Base-by-base conservation (phyloP, 495 filamentous ascomycete genomes). In the Alectoria sarmentosa region DNA sequence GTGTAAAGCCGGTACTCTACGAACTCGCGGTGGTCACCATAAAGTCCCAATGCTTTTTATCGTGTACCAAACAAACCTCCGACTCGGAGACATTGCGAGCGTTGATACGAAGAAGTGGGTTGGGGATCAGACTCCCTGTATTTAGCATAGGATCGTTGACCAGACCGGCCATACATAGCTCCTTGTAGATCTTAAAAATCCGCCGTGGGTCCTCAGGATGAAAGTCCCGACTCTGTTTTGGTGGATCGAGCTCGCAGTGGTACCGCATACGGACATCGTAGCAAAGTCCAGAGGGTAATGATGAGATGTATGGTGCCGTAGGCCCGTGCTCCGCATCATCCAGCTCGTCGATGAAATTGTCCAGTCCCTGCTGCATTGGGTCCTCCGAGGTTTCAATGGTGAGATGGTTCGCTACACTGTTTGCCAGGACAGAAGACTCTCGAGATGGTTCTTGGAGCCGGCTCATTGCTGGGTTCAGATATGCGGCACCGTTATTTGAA, bases 261-360 rank as follows among this genome's bases (percentile, higher is more conserved):
- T 89, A 86, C 60, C 91, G 89, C 94, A 98, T 98, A 26, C 92
- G 85, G 32, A 85, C 82, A 76, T 98, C 94, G 73, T 97, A 98
- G 67, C 91, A 94, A 52, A 88, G 81, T 42, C 95, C 86, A 11
- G 90, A 88, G 7, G 90, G 62, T n/a, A 69, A 49, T 54, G 66
- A 63, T 21, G 67, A 66, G 32, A 60, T 34, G 39, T 60, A 67
- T n/a, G 65, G 67, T 23, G 39, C 49, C 26, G 61, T 57, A 56
- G 67, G 61, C 38, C 58, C 58, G 23, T 56, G 60, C 62, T 64
- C 65, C 21, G 52, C 28, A 30, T 52, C 65, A 44, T 56, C 63
- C 15, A 58, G 34, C 6, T 69, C 67, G 3, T 66, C 52, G 30
- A 60, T 63, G 28, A 65, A 26, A 63, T 62, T 60, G 48, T 41